Conservation (phyloP, 2,329 filamentous ascomycete species). For the Metarhizium sp. region DNA sequence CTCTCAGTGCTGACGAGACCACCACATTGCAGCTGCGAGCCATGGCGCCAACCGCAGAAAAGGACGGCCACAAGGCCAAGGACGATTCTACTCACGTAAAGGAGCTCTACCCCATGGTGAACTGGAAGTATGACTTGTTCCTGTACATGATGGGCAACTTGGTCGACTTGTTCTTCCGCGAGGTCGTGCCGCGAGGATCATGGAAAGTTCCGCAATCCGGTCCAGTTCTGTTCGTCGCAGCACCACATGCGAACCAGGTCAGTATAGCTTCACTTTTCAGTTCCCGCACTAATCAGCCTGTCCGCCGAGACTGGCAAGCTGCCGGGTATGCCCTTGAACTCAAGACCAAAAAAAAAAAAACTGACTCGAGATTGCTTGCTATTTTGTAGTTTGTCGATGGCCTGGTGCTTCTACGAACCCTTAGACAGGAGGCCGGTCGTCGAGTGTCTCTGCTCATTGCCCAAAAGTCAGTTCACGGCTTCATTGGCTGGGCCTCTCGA, state of each 20-base stretch:
- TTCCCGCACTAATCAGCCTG: not conserved
- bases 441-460: conserved; percentile 90
- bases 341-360: too few species aligned
- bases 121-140: conserved; percentile 69
- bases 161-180: conserved; percentile 94
- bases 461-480: conserved; percentile 89
- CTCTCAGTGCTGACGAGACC: not conserved
- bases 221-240: conserved; percentile 89
- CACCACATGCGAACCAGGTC: conserved; percentile 93
- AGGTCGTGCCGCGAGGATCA: conserved; percentile 87
- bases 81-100: conserved; percentile 37
- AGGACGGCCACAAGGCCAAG: conserved; percentile 44
- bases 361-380: not conserved
- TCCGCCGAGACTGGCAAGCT: not conserved
- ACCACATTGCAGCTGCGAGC: not conserved
- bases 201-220: conserved; percentile 89
- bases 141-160: conserved; percentile 72
- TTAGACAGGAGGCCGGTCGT: conserved; percentile 77
- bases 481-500: conserved; percentile 80
- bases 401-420: conserved; percentile 81
- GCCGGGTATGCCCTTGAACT: not conserved
- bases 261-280: conserved; percentile 13
- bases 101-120: conserved; percentile 59
- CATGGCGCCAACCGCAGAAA: conserved; percentile 10
- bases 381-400: conserved; percentile 77